Evolutionary conservation across 163 green algal genomes (phyloP).

Genomic region (Scenedesmus sp.): DNA sequence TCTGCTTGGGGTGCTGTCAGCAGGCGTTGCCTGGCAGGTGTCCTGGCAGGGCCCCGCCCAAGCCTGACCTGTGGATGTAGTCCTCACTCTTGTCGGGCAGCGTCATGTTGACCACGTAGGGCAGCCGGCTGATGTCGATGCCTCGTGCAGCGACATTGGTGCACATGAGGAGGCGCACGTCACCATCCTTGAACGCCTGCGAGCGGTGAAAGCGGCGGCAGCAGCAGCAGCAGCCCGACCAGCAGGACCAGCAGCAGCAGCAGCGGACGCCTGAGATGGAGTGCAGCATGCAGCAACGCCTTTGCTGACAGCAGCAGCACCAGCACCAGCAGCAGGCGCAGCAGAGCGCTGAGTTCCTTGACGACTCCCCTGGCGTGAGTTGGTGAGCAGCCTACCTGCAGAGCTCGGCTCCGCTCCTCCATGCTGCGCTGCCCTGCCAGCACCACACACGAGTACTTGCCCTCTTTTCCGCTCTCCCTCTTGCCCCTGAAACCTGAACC

Average conservation of each 20-base stretch:
- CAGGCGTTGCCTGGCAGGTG: no score
- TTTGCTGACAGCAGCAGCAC: neutral
- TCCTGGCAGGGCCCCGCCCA: neutral
- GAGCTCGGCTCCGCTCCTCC: slow-evolving; percentile 78
- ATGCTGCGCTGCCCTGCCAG: slow-evolving; percentile 80
- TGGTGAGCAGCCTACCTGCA: slow-evolving; percentile 63
- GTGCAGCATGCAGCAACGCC: no score
- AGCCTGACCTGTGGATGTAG: slow-evolving; percentile 86
- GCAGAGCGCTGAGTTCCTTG: neutral
- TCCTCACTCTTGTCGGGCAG: slow-evolving; percentile 92
- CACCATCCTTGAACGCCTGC: no score
- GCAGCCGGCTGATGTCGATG: slow-evolving; percentile 88
- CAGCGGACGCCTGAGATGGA: no score
- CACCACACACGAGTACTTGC: slow-evolving; percentile 87
- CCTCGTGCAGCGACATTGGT: slow-evolving; percentile 92
- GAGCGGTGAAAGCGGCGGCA: no score
- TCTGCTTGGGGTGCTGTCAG: no score
- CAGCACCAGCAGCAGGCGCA: neutral
- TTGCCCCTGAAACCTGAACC: slow-evolving; percentile 55
- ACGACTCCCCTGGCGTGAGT: no score
- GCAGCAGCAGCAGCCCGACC: neutral
- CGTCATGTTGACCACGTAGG: slow-evolving; percentile 94
- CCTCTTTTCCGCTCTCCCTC: slow-evolving; percentile 78
- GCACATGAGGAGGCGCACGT: slow-evolving; percentile 90
- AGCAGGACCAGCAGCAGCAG: no score